A percentile compares a stretch with the other conserved stretches of the same genome.
phyloP scores from a whole-genome alignment of 2,329 filamentous ascomycete genomes.

The Colletotrichum agaves region DNA sequence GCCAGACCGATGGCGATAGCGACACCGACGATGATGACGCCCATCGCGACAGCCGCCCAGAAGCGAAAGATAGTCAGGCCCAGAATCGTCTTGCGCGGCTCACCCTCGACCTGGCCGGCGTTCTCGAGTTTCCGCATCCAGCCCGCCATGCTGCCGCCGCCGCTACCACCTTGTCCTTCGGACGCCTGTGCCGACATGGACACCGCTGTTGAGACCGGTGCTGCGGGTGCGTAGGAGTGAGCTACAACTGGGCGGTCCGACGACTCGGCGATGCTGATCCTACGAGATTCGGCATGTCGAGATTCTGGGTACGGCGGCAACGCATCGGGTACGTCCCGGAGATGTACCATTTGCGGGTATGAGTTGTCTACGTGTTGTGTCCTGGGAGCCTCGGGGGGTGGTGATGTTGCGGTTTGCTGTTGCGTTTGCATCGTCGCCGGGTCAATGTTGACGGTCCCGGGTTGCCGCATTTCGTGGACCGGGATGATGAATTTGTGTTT shows the following conservation, averaged over 20 bases:
- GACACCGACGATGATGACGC: slow-evolving; percentile 30
- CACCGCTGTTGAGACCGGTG: slow-evolving; percentile 12
- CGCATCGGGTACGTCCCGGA: slow-evolving; percentile 9
- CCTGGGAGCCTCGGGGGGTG: slow-evolving; percentile 17
- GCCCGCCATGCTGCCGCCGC: slow-evolving; percentile 6
- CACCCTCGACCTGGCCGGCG: slow-evolving; percentile 6
- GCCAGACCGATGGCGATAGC: slow-evolving; percentile 35
- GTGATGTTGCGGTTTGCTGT: not conserved
- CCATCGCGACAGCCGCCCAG: slow-evolving; percentile 34
- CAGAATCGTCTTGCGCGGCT: slow-evolving; percentile 29
- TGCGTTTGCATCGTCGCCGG: not conserved
- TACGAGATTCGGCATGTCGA: not conserved
- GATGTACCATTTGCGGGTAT: slow-evolving; percentile 20
- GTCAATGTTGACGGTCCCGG: slow-evolving; percentile 15
- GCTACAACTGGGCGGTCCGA: not conserved
- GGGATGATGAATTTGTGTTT: slow-evolving; percentile 37
- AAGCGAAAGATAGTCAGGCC: slow-evolving; percentile 34
- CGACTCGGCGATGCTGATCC: slow-evolving; percentile 12
- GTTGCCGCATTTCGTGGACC: slow-evolving; percentile 25
- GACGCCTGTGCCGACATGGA: not conserved
- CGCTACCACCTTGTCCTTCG: not conserved
- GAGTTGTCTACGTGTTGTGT: slow-evolving; percentile 30
- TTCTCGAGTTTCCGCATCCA: slow-evolving; percentile 30
- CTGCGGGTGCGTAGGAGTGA: not conserved
- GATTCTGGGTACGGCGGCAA: slow-evolving; percentile 21